Conservation (phyloP, 306 rosid species). For the Benincasa hispida region DNA sequence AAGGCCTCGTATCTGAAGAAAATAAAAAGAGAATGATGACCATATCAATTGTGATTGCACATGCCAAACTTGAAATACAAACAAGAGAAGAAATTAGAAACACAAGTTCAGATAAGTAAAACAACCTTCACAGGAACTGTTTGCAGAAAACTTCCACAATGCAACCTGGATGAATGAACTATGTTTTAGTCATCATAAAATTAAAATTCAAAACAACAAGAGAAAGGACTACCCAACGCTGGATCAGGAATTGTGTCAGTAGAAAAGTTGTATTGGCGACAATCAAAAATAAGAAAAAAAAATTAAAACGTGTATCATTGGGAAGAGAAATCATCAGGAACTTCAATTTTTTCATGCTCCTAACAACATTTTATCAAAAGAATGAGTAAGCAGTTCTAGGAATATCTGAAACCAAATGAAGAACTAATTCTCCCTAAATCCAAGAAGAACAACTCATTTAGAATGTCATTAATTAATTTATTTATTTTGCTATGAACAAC, state of each 20-base stretch:
- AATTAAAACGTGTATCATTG: background rate
- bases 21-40: constrained; percentile 10
- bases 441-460: background rate
- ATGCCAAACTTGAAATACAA: constrained; percentile 9
- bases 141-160: constrained; percentile 70
- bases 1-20: constrained; percentile 65
- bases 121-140: constrained; percentile 42
- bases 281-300: background rate
- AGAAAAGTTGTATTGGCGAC: background rate
- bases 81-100: constrained; percentile 8
- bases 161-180: constrained; percentile 52
- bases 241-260: background rate
- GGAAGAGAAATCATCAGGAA: background rate
- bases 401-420: background rate
- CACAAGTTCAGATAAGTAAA: constrained; percentile 14
- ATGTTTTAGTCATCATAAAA: constrained; percentile 21
- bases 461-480: background rate
- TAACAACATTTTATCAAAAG: background rate
- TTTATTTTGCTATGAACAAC: background rate
- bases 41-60: constrained; percentile 2
- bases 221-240: background rate
- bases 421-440: background rate
- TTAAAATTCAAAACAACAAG: constrained; percentile 2
- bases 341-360: background rate
- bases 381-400: background rate